Evolutionary conservation across 805 yeast species (phyloP).

Genomic region (Teunomyces gatunensis): DNA sequence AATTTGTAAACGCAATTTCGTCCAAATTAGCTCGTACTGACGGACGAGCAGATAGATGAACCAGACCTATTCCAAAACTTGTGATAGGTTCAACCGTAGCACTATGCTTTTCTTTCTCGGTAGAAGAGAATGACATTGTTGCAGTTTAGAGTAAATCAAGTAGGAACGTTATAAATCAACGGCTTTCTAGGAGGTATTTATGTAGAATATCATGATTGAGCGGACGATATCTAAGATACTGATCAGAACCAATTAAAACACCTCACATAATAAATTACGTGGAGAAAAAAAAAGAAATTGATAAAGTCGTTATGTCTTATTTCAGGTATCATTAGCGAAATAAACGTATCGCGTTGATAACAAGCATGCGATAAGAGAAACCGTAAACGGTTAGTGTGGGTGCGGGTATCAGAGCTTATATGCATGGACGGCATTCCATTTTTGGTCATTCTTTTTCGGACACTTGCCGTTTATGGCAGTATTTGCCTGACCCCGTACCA

Average conservation of each 20-base stretch:
- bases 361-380: background rate
- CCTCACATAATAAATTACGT: background rate
- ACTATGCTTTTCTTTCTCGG: background rate
- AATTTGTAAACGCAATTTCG: conserved; percentile 2
- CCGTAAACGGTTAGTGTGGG: background rate
- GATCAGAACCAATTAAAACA: background rate
- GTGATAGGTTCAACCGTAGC: background rate
- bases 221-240: background rate
- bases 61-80: background rate
- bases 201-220: background rate
- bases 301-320: background rate
- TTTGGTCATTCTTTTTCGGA: background rate
- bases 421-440: no score
- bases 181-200: background rate
- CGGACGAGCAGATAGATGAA: background rate
- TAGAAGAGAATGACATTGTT: background rate
- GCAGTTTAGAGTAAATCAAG: background rate
- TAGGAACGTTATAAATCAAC: background rate
- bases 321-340: background rate
- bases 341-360: background rate
- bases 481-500: background rate
- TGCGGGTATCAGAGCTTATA: no score
- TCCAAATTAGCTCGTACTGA: conserved; percentile 4
- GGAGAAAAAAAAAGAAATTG: background rate
- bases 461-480: background rate